Evolutionary conservation across 805 yeast genomes (phyloP), one percentile per base, ranked within the genome.

Genomic region (Metschnikowia henanensis): DNA sequence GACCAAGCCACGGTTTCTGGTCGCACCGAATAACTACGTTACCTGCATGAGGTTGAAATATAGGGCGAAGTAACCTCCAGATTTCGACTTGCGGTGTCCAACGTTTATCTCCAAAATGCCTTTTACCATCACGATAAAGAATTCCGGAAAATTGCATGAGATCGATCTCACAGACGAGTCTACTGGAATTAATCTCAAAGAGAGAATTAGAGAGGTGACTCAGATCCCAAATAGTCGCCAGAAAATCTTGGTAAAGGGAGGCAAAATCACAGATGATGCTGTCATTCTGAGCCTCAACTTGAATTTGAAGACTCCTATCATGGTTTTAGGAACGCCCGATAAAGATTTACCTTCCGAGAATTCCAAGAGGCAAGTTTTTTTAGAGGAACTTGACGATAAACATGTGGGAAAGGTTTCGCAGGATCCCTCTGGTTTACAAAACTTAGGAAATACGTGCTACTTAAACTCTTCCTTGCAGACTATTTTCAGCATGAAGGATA

Each of bases 261-360:
- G 97, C 32, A 95, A 90, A 62, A 68, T 94, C 56, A 75, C 76
- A 43, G 92, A 89, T 64, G 91, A 85, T 47, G 69, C 68, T n/a
- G 68, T 73, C 30, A 64, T 87, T 41, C 59, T 69, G 9, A 53
- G 66, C 4, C 71, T 85, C 39, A 76, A 73, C 20, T 60, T 91
- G 49, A 86, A 84, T 56, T 73, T 79, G 18, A 79, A 79, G 26
- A 87, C 84, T 52, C 71, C 79, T 12, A 72, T 92, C 18, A 87
- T 94, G 96, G 87, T 94, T 45, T 73, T 94, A 44, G 99, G 99
- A 19, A 84, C 97, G 1, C 92, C 96, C 2, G 94, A 86, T 43
- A 72, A 76, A 45, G 79, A 76, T 44, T 66, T 81, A 41, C 79
- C 77, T 28, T 41, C 56, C 3, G 75, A 77, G 28, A 87, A 87